phyloP scores from a whole-genome alignment of 139 green algal genomes.

The Coelastrella sp. region DNA sequence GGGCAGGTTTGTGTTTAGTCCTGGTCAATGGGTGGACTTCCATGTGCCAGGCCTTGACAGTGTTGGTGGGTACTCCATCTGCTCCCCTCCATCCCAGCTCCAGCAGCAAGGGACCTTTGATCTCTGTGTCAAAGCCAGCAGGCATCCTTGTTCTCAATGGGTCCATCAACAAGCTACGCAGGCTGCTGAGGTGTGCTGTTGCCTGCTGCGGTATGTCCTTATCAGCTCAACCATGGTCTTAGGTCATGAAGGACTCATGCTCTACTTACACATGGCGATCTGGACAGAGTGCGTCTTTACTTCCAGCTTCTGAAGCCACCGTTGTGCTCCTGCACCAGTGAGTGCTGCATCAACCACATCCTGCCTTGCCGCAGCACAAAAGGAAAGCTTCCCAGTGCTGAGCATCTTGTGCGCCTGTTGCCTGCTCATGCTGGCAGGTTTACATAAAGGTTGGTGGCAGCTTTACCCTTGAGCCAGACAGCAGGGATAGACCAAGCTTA shows the following conservation, averaged over 20 bases:
- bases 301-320: no score
- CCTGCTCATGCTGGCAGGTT: conserved; percentile 14
- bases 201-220: neutral
- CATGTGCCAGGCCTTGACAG: conserved; percentile 23
- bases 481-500: conserved; percentile 1
- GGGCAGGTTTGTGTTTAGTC: neutral
- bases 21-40: conserved; percentile 51
- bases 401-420: neutral
- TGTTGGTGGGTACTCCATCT: conserved; percentile 44
- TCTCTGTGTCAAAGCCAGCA: conserved; percentile 36
- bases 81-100: conserved; percentile 6
- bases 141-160: conserved; percentile 41
- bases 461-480: conserved; percentile 20
- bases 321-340: no score
- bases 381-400: neutral
- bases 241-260: no score
- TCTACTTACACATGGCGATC: no score
- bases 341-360: neutral
- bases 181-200: neutral
- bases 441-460: conserved; percentile 21
- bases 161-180: neutral
- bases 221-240: neutral
- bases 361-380: neutral
- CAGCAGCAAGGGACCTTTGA: conserved; percentile 21
- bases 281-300: no score